These are phyloP conservation scores for Stachybotrys chartarum DNA, from an alignment of 2,329 filamentous ascomycete genomes.

Conservation along the genomic window DNA sequence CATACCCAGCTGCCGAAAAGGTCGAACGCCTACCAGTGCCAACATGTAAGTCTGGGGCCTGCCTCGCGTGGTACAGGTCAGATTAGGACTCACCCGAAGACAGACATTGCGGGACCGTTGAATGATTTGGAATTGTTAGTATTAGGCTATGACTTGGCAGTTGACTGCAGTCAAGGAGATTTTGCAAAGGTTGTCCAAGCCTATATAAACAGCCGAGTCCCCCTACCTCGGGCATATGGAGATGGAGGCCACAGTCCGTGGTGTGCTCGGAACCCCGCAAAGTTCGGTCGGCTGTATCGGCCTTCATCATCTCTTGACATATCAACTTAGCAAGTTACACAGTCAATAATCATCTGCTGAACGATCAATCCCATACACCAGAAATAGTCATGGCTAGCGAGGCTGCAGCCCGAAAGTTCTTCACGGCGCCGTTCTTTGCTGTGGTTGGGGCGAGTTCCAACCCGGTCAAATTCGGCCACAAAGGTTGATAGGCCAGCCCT, in stretches of 20 bases:
- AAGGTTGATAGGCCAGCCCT: constrained; percentile 47
- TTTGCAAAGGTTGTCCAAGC: too few relatives aligned
- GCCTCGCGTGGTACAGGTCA: not conserved
- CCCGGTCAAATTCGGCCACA: constrained; percentile 79
- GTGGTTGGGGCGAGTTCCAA: constrained; percentile 88
- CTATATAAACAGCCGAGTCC: too few relatives aligned
- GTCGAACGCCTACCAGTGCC: constrained; percentile 37
- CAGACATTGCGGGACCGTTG: constrained; percentile 8
- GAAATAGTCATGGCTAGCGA: constrained; percentile 53
- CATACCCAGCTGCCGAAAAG: constrained; percentile 51
- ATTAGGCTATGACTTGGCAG: too few relatives aligned
- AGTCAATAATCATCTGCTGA: not conserved
- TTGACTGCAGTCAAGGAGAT: too few relatives aligned
- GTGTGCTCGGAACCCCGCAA: not conserved
- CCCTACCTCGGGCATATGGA: too few relatives aligned
- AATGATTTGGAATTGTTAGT: too few relatives aligned
- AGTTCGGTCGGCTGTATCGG: not conserved
- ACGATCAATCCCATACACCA: not conserved
- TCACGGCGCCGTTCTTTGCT: constrained; percentile 71
- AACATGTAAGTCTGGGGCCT: not conserved
- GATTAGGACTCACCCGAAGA: constrained; percentile 13
- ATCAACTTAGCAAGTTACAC: not conserved
- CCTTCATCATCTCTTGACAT: not conserved
- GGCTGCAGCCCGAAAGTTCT: constrained; percentile 69
- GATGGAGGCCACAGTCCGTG: not conserved